These are phyloP conservation scores for Styphnolobium japonicum DNA, from an alignment of 306 rosid genomes.

Conservation along the genomic window DNA sequence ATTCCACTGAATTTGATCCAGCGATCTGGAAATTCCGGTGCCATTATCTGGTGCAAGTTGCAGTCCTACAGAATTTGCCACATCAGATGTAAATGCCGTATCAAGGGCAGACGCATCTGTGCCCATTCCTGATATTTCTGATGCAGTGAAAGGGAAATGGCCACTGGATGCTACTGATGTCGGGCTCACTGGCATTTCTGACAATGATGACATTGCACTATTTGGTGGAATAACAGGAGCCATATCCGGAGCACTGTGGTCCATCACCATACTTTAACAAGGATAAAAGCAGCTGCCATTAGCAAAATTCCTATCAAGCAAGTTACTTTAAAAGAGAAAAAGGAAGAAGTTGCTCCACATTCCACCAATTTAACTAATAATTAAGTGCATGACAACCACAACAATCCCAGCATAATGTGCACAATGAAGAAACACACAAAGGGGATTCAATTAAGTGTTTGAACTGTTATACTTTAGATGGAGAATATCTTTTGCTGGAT, in stretches of 20 bases:
- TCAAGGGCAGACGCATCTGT: conserved; percentile 78
- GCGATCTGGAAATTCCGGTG: conserved; percentile 73
- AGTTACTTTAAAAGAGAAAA: neutral
- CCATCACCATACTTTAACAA: conserved; percentile 80
- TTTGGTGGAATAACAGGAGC: conserved; percentile 65
- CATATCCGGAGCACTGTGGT: conserved; percentile 54
- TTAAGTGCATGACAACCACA: neutral
- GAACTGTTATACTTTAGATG: neutral
- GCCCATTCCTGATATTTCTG: conserved; percentile 95
- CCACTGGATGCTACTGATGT: conserved; percentile 97
- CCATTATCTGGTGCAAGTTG: conserved; percentile 87
- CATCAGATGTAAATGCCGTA: conserved; percentile 86
- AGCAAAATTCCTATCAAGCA: conserved; percentile 23
- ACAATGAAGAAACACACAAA: neutral
- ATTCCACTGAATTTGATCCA: conserved; percentile 94
- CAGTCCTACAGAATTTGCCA: conserved; percentile 75
- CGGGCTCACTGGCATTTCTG: conserved; percentile 85
- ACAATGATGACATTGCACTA: conserved; percentile 55
- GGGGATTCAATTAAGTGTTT: neutral
- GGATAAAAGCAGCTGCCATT: conserved; percentile 38
- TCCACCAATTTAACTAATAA: neutral
- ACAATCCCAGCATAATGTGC: neutral
- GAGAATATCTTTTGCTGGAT: neutral
- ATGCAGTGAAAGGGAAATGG: conserved; percentile 90
- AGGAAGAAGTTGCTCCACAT: neutral